phyloP scores from a whole-genome alignment of 2,329 filamentous ascomycete species.

The Cordyceps fumosorosea region DNA sequence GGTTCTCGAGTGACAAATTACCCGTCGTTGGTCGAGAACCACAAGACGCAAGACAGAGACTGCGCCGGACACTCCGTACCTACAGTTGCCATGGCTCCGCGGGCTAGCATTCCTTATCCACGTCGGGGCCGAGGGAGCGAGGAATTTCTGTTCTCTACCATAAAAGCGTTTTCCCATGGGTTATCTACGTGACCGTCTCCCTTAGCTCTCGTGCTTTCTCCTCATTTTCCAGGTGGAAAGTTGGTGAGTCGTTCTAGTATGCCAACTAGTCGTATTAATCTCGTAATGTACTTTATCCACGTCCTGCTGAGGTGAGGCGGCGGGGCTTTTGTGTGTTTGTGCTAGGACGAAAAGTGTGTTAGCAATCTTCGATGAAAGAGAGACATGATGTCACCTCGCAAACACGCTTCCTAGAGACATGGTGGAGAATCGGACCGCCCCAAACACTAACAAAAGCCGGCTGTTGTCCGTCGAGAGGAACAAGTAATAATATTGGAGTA shows the following conservation, averaged over 20 bases:
- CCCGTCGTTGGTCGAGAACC: neutral
- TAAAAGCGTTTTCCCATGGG: neutral
- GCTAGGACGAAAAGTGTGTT: neutral
- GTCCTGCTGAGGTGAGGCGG: neutral
- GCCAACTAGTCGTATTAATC: neutral
- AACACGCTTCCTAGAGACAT: neutral
- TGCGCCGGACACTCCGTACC: neutral
- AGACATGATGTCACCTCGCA: constrained; percentile 11
- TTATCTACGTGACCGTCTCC: neutral
- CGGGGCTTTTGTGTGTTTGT: neutral
- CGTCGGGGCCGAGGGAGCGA: neutral
- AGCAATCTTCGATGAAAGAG: constrained; percentile 7
- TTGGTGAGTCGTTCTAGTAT: neutral
- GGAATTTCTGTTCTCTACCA: neutral
- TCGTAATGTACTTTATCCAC: neutral
- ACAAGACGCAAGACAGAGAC: too few species aligned
- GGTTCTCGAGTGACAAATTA: neutral
- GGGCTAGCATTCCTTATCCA: neutral
- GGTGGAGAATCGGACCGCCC: neutral
- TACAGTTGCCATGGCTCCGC: neutral
- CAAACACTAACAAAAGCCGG: neutral
- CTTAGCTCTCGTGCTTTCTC: neutral
- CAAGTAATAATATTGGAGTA: too few species aligned
- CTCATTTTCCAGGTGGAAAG: neutral
- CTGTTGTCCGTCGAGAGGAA: neutral